Conservation (phyloP, 805 yeast species). For the Myxozyma melibiosi region DNA sequence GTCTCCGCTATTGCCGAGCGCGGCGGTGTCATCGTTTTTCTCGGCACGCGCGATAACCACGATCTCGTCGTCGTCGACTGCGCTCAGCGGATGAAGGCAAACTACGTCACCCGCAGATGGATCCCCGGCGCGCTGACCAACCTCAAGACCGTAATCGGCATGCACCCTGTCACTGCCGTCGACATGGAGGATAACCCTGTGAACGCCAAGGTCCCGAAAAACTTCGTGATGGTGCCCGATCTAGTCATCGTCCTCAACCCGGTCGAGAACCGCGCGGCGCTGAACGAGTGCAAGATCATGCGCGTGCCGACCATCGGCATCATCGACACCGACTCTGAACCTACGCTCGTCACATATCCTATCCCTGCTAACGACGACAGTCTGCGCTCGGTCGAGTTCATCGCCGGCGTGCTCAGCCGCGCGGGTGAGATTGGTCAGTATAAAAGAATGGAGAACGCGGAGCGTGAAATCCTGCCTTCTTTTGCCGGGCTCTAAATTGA, state of each 20-base stretch:
- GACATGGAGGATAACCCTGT: constrained; percentile 60
- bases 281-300: constrained; percentile 76
- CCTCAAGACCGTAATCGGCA: constrained; percentile 61
- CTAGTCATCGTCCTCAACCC: constrained; percentile 85
- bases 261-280: constrained; percentile 75
- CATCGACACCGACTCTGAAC: constrained; percentile 92
- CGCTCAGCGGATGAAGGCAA: constrained; percentile 75
- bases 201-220: neutral
- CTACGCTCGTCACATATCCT: constrained; percentile 86
- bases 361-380: constrained; percentile 97
- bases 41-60: constrained; percentile 83
- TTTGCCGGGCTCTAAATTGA: too few relatives aligned
- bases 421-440: constrained; percentile 77
- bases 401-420: constrained; percentile 78
- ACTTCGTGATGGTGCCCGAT: constrained; percentile 70
- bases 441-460: neutral
- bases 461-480: neutral
- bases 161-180: constrained; percentile 70
- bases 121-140: constrained; percentile 93
- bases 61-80: constrained; percentile 74
- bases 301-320: constrained; percentile 92
- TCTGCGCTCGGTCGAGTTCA: constrained; percentile 72
- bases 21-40: constrained; percentile 83
- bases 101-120: constrained; percentile 84
- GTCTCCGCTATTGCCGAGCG: constrained; percentile 76